Percentiles rank a stretch among this genome's conserved stretches.
Conservation (phyloP, 768 basidiomycete genomes). For the Chalciporus chontae region DNA sequence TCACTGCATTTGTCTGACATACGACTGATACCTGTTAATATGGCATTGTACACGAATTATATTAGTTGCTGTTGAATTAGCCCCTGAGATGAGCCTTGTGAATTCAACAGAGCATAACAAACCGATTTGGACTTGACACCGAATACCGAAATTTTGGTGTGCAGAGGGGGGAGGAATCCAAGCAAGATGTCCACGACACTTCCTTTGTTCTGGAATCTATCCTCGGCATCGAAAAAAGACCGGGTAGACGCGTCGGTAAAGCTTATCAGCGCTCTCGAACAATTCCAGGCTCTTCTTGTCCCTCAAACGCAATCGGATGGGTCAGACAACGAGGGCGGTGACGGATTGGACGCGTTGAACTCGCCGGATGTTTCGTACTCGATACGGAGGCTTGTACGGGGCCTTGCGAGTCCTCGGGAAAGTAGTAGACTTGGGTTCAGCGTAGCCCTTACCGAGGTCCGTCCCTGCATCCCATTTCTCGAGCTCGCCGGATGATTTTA, state of each 20-base stretch:
- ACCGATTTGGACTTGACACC: constrained; percentile 4
- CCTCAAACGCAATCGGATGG: constrained; percentile 42
- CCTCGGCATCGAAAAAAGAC: constrained; percentile 74
- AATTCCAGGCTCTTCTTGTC: constrained; percentile 71
- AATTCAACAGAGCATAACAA: constrained; percentile 28
- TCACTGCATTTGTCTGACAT: neutral
- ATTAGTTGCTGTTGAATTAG: neutral
- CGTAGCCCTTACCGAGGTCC: constrained; percentile 91
- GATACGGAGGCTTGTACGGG: constrained; percentile 79
- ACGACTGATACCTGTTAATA: constrained; percentile 2
- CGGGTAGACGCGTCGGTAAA: constrained; percentile 84
- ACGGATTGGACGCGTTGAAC: constrained; percentile 64
- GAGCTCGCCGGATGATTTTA: constrained; percentile 1
- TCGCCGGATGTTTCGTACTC: constrained; percentile 93
- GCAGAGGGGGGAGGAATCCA: neutral
- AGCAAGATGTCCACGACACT: constrained; percentile 76
- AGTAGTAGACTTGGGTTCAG: constrained; percentile 94
- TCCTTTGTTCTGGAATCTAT: constrained; percentile 92
- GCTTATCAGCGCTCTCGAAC: constrained; percentile 75
- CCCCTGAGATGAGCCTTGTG: neutral
- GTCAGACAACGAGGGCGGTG: constrained; percentile 42
- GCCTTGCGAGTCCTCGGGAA: constrained; percentile 88
- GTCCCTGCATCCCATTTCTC: constrained; percentile 16
- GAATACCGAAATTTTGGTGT: constrained; percentile 10
- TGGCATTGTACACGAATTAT: constrained; percentile 7